Percentiles rank a stretch among this genome's conserved stretches.
phyloP scores from a whole-genome alignment of 106 monocot genomes.

The Dendrobium chrysotoxum region DNA sequence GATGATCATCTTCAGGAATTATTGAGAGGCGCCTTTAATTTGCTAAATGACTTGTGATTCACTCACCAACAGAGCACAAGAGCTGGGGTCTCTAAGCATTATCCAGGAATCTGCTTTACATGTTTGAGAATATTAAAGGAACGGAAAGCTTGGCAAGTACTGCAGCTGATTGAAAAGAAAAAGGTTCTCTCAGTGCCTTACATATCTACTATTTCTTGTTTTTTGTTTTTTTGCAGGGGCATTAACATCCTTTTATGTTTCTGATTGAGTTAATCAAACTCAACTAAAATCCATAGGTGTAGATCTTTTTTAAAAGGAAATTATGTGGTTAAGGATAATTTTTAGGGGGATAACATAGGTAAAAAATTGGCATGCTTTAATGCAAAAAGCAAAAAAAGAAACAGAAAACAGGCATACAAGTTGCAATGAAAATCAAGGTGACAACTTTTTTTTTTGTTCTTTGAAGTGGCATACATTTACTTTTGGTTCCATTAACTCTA shows the following conservation, averaged over 20 bases:
- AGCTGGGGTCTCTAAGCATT: constrained; percentile 3
- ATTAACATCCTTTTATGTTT: background rate
- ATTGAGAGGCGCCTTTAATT: background rate
- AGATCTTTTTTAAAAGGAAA: no score
- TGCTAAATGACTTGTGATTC: background rate
- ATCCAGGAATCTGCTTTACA: constrained; percentile 2
- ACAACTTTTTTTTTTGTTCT: no score
- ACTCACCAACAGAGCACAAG: background rate
- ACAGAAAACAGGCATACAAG: no score
- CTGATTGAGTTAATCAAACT: background rate
- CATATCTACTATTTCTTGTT: background rate
- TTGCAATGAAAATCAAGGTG: no score
- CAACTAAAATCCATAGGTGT: no score
- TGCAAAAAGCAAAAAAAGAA: no score
- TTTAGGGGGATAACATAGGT: no score
- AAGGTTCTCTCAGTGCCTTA: background rate
- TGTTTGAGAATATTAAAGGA: background rate
- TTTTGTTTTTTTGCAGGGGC: background rate
- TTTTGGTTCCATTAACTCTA: no score
- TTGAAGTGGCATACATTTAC: no score
- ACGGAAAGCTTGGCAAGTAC: background rate
- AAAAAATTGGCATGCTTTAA: no score
- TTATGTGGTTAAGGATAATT: no score
- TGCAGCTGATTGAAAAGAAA: constrained; percentile 1
- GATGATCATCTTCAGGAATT: background rate